Conservation (phyloP, 148 eudicot species). For the Oxyria digyna region DNA sequence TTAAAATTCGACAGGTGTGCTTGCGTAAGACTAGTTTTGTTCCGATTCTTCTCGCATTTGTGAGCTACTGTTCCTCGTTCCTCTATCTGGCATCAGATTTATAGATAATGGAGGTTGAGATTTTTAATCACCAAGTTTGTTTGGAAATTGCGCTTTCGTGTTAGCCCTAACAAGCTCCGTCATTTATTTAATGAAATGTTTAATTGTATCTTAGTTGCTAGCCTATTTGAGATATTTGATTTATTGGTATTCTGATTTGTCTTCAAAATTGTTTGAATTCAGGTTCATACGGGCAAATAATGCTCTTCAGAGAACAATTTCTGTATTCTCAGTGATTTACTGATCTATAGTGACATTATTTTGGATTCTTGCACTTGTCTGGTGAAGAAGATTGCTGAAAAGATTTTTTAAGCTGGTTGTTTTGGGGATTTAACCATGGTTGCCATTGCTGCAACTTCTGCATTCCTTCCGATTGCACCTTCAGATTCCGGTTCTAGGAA, state of each 20-base stretch:
- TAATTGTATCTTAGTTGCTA: background rate
- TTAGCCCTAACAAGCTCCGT: background rate
- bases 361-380: background rate
- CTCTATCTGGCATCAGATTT: background rate
- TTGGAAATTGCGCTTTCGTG: constrained; percentile 3
- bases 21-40: background rate
- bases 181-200: background rate
- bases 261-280: background rate
- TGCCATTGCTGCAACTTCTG: constrained; percentile 70
- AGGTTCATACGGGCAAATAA: background rate
- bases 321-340: background rate
- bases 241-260: background rate
- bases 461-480: constrained; percentile 40
- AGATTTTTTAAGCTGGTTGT: background rate
- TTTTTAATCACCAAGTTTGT: background rate
- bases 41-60: constrained; percentile 1
- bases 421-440: constrained; percentile 39
- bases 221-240: background rate
- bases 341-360: background rate
- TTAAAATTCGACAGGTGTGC: constrained; percentile 1
- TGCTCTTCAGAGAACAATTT: background rate
- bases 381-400: background rate
- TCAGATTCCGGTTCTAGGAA: constrained; percentile 40
- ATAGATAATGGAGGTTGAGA: background rate
- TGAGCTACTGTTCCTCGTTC: constrained; percentile 3